phyloP scores from a whole-genome alignment of 495 filamentous ascomycete species.

The Aspergillus affinis region DNA sequence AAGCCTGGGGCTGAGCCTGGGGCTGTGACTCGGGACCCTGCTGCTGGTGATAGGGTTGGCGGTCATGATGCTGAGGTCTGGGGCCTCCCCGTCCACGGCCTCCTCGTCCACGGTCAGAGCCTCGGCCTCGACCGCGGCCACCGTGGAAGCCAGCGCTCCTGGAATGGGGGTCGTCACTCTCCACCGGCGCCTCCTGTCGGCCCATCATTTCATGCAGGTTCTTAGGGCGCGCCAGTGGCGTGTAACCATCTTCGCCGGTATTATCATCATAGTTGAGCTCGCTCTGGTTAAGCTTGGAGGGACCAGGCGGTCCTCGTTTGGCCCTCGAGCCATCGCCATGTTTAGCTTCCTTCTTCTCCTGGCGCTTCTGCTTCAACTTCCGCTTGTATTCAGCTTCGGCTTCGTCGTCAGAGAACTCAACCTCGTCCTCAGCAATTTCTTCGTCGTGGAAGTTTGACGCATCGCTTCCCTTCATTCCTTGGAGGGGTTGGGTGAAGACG shows the following conservation, averaged over 20 bases:
- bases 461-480: constrained; percentile 78
- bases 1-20: constrained; percentile 25
- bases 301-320: constrained; percentile 32
- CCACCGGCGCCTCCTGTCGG: constrained; percentile 47
- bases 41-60: constrained; percentile 35
- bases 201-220: constrained; percentile 57
- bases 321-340: constrained; percentile 34
- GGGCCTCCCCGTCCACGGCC: constrained; percentile 52
- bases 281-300: constrained; percentile 42
- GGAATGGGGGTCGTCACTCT: constrained; percentile 31
- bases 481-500: constrained; percentile 79
- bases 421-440: constrained; percentile 78
- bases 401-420: constrained; percentile 96
- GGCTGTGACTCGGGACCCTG: constrained; percentile 20
- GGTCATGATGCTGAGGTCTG: constrained; percentile 41
- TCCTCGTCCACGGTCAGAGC: constrained; percentile 47
- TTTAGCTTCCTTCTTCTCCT: constrained; percentile 47
- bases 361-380: constrained; percentile 60
- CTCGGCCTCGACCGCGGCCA: constrained; percentile 41
- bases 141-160: constrained; percentile 35
- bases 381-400: constrained; percentile 80
- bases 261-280: constrained; percentile 60
- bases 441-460: constrained; percentile 94
- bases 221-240: constrained; percentile 63
- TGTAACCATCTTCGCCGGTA: constrained; percentile 55